Evolutionary conservation across 1,284 basidiomycete genomes (phyloP), one percentile per base, ranked within the genome.

Genomic region (Austroboletus novae-zelandiae): DNA sequence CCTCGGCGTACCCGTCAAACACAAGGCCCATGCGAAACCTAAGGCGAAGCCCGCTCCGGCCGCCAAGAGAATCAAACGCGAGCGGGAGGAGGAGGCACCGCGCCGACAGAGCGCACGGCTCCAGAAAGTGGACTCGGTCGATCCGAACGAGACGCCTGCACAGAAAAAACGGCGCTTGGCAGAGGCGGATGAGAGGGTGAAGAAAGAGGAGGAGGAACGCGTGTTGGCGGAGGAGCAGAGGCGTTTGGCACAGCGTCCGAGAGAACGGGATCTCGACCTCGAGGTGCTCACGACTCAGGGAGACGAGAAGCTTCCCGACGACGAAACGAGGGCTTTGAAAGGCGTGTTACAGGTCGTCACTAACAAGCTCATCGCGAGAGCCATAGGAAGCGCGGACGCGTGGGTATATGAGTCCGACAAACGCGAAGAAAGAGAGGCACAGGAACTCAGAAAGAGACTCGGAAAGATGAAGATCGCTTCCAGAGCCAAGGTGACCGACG

Each of bases 401-500:
- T 83, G 78, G 59, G 71, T 71, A 3, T 80, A 72, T 53, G 73
- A 76, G 4, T 68, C 71, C 25, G 64, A 72, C 39, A 61, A 68
- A 59, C 67, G 72, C 43, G 78, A 81, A 31, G 65, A 74, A 31
- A 66, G 61, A 13, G 80, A 75, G 37, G 72, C 83, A 2, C 64
- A 69, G 14, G 77, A 78, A 36, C 64, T 91, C 47, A 76, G 74
- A 56, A 68, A 79, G 55, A 77, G 71, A 53, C 67, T 90, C 7
- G 64, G 75, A 52, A 69, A 71, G 20, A 59, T 91, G 61, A 81
- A 79, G 51, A 72, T 90, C 14, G 74, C 86, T 3, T 79, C 86
- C 36, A 74, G 86, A 49, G 88, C 88, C 10, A 91, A 90, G 65
- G 88, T 91, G 13, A 89, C 84, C 1, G 73, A 81, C 55, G 77